Evolutionary conservation across 2,329 filamentous ascomycete species (phyloP), one percentile per base, ranked within the genome.

Genomic region (Coniella lustricola): DNA sequence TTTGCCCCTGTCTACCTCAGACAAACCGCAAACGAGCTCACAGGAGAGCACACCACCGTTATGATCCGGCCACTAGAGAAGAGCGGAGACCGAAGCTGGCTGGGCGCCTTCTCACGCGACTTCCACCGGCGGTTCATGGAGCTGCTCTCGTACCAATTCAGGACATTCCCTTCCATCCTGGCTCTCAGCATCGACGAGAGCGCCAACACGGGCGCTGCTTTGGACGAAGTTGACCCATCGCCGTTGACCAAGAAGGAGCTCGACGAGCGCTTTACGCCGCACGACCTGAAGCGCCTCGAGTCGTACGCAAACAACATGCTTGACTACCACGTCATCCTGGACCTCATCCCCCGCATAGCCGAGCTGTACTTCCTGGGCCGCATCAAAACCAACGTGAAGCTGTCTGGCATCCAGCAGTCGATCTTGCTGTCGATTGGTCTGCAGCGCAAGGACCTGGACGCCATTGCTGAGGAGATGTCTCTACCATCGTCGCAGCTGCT

Each of bases 291-390:
- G 72, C 84, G 93, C 22, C 75, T 98, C 3, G 91, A 96, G 63
- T 90, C 87, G 37, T 98, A 98, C 60, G 88, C 93, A 14, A 95
- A 94, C 68, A 95, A 95, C 68, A 87, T 96, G 77, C 81, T 98
- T 36, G 94, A 98, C 67, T 95, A 97, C 71, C 94, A 96, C 62
- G 90, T 96, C 57, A 93, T 98, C 48, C 77, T 97, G 22, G 94
- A 98, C 63, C 80, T 98, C 61, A 76, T 98, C 48, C 93, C 93
- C 0, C 79, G 76, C 1, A 82, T 98, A 54, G 85, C 93, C 1
- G 75, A 76, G 20, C 77, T 95, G 21, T 96, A 91, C 72, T 98
- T 98, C 67, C 82, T 81, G 0, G 87, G 88, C 41, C 81, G 83
- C 9, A 72, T 97, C 16, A 81, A 76, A 58, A 67, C 70, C 32